Evolutionary conservation across 352 stramenopile genomes (phyloP).

Genomic region (Phytopythium vexans): DNA sequence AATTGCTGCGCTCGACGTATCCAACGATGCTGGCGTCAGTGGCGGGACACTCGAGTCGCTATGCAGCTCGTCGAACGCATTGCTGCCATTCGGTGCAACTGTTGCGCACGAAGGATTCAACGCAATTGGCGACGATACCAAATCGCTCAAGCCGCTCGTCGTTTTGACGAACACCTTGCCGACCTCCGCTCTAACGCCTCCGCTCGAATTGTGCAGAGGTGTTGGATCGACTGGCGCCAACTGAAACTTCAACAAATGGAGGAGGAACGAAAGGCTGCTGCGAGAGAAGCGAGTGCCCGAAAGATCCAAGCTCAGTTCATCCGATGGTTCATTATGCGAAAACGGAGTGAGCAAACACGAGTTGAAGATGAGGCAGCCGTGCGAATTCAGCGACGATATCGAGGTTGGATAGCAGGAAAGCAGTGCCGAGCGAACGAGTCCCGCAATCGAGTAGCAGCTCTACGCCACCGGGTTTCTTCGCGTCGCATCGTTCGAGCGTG

Average conservation of each 20-base stretch:
- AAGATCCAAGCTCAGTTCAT: background rate
- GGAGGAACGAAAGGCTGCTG: no score
- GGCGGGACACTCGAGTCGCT: background rate
- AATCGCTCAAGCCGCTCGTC: background rate
- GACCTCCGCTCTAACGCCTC: no score
- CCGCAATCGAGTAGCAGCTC: background rate
- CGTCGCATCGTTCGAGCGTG: constrained; percentile 3
- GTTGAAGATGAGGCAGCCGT: background rate
- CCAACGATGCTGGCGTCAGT: constrained; percentile 4
- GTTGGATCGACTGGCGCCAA: no score
- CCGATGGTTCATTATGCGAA: background rate
- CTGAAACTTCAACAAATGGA: no score
- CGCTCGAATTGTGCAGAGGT: no score
- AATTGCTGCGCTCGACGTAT: constrained; percentile 2
- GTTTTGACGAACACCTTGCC: no score
- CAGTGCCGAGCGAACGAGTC: background rate
- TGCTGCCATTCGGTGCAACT: background rate
- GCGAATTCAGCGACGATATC: background rate
- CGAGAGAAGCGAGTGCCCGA: no score
- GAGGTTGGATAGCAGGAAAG: background rate
- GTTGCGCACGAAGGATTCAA: constrained; percentile 11
- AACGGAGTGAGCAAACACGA: no score
- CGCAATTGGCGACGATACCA: background rate
- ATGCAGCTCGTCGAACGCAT: background rate
- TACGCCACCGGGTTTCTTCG: background rate